Base-by-base conservation (phyloP, 1,284 basidiomycete genomes). In the Rhodotorula sp. region DNA sequence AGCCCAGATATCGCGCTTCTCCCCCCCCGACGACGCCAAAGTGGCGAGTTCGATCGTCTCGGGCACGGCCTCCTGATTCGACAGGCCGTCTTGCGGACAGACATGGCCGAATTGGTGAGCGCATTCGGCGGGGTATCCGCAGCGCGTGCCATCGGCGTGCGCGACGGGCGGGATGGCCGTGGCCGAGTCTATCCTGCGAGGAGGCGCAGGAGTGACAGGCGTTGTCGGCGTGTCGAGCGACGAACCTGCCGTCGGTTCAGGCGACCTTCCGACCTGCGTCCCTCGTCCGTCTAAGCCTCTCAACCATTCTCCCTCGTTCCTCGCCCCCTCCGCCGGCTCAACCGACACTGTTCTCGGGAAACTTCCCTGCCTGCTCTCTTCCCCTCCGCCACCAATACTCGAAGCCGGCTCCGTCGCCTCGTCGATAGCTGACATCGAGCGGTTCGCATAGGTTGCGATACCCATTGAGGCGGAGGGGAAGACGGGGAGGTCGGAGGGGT, bases 121-220 rank as follows among this genome's bases (percentile, higher is more conserved):
- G 50, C 71, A 72, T 16, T 56, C 31, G 6, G 64, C 47, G 3
- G 71, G 71, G 53, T 67, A 66, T 0, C 71, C 71, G 59, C 62
- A 67, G 20, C 71, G 62, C 5, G 68, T 59, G 2, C 68, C 68
- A 31, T 70, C 69, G 26, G 59, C 64, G 28, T 58, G 64, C 8
- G 60, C 28, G 53, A 40, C 37, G n/a, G 50, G n/a, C 37, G 47
- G 44, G 28, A 20, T 44, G 44, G 50, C 59, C 24, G 61, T 61
- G 2, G 62, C 37, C 20, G 50, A 15, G 30, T 13, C 22, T 9
- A 56, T 13, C 20, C 37, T n/a, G 57, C 40, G 60, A 65, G 48
- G 54, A 2, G 34, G 11, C 22, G 54, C 28, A 11, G 30, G 22
- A 22, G 55, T 16, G 51, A 26, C 31, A 11, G 5, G 16, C 28